Conservation (phyloP, 257 asterid genomes). For the Salvia hispanica region DNA sequence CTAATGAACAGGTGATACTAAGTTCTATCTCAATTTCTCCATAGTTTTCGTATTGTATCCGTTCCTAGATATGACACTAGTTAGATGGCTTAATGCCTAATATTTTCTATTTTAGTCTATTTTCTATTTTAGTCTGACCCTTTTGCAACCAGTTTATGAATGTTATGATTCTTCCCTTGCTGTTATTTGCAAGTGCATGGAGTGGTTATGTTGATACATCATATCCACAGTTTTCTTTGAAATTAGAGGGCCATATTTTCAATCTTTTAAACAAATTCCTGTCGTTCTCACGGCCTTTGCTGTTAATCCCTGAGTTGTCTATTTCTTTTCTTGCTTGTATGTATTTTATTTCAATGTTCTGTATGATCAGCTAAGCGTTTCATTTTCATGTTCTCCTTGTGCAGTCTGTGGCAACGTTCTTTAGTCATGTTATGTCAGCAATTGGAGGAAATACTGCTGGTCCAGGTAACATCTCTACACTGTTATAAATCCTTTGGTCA, state of each 20-base stretch:
- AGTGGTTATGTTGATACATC: background rate
- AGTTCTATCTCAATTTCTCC: background rate
- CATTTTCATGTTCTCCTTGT: conserved; percentile 7
- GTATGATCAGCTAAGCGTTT: no score
- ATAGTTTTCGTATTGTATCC: conserved; percentile 4
- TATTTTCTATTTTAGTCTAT: no score
- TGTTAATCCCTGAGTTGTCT: background rate
- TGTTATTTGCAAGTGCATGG: background rate
- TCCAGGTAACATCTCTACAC: conserved; percentile 61
- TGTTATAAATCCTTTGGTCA: background rate
- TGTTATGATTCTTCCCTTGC: no score
- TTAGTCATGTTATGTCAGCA: conserved; percentile 95
- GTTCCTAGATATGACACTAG: no score
- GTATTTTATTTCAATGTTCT: background rate
- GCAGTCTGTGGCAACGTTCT: conserved; percentile 96
- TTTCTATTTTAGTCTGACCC: no score
- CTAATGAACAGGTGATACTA: conserved; percentile 81
- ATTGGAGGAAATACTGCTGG: conserved; percentile 99
- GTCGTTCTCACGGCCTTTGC: background rate
- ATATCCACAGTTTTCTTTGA: background rate
- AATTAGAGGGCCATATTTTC: background rate
- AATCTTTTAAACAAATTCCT: background rate
- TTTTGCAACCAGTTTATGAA: no score
- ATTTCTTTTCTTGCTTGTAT: background rate
- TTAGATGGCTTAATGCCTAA: no score